phyloP scores from a whole-genome alignment of 176 grass and related monocot species.

The Oryza officinalis region DNA sequence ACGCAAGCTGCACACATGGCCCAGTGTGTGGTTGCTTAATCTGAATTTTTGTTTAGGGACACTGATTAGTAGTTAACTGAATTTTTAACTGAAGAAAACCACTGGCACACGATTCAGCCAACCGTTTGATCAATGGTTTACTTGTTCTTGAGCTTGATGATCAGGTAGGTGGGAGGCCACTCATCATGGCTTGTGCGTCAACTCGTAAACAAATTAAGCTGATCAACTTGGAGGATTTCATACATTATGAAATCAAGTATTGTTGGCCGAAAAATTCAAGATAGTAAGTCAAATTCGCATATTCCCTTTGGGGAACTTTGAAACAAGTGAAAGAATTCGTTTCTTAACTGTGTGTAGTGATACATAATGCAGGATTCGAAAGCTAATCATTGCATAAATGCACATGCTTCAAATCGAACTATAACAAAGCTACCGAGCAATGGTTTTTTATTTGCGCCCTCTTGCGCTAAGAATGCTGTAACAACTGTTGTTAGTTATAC shows the following conservation, averaged over 20 bases:
- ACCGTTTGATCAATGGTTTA: background rate
- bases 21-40: background rate
- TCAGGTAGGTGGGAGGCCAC: background rate
- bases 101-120: background rate
- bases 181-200: background rate
- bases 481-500: background rate
- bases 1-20: background rate
- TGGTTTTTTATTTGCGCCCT: background rate
- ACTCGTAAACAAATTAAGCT: slow-evolving; percentile 1
- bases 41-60: background rate
- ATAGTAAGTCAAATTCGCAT: background rate
- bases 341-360: background rate
- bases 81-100: background rate
- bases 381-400: background rate
- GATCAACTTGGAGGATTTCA: background rate
- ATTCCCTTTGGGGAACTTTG: background rate
- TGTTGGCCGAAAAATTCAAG: background rate
- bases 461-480: background rate
- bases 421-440: background rate
- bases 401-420: background rate
- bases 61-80: background rate
- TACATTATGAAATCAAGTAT: background rate
- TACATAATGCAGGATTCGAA: background rate
- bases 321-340: background rate
- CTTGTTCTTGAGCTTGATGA: background rate